Conservation (phyloP, 2,329 filamentous ascomycete species). For the Aurifilum marmelostoma region DNA sequence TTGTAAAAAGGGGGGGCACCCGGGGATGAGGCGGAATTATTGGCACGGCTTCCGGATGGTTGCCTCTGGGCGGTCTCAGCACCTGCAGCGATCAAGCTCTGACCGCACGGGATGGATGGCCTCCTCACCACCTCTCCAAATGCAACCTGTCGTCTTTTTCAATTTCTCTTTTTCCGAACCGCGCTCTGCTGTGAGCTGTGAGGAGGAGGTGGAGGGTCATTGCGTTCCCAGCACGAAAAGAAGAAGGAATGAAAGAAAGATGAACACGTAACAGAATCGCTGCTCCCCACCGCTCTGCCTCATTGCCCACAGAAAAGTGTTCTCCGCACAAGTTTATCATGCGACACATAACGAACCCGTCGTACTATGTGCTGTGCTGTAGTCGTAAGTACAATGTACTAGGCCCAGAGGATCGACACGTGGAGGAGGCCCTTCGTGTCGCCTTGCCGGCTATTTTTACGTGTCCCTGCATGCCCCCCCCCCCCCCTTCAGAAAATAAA, state of each 20-base stretch:
- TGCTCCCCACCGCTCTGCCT: conserved; percentile 1
- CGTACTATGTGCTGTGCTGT: neutral
- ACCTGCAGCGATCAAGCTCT: neutral
- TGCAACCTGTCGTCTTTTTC: neutral
- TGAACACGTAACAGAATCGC: neutral
- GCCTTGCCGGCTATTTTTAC: neutral
- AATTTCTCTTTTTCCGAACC: neutral
- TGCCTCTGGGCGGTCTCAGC: neutral
- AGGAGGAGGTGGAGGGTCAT: neutral
- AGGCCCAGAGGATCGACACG: neutral
- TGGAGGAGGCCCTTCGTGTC: conserved; percentile 1
- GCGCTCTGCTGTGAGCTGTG: neutral
- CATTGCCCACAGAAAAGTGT: neutral
- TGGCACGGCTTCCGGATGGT: neutral
- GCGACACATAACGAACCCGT: neutral
- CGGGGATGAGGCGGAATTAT: conserved; percentile 10
- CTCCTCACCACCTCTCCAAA: neutral
- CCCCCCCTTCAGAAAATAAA: too few species aligned
- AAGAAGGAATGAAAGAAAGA: neutral
- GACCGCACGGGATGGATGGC: neutral
- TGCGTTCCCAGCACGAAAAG: too few species aligned
- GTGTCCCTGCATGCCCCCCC: neutral
- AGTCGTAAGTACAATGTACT: neutral
- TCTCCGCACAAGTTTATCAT: neutral
- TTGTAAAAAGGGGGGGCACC: neutral